phyloP scores from a whole-genome alignment of 2,329 filamentous ascomycete species.

The Fusarium sp. region DNA sequence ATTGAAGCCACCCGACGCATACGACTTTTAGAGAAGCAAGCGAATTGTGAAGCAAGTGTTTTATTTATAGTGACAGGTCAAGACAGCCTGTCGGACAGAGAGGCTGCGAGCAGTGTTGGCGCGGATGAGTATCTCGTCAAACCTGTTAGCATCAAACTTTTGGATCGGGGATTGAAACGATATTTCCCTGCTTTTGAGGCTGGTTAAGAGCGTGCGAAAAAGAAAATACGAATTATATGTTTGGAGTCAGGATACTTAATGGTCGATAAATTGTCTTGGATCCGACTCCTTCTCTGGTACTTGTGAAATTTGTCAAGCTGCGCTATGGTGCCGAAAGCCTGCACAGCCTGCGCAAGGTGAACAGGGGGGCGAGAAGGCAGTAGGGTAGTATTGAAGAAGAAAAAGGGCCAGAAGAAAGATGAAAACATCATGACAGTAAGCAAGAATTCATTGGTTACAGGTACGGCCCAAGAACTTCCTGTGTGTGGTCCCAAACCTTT shows the following conservation, averaged over 20 bases:
- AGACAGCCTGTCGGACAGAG: slow-evolving; percentile 38
- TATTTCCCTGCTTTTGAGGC: slow-evolving; percentile 33
- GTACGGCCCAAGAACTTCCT: slow-evolving; percentile 43
- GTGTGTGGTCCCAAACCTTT: slow-evolving; percentile 50
- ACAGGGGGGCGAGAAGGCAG: not conserved
- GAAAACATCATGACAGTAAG: not conserved
- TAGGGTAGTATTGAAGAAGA: not conserved
- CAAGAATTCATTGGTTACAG: not conserved
- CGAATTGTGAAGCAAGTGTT: slow-evolving; percentile 23
- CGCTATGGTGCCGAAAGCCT: not conserved
- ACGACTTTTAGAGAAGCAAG: slow-evolving; percentile 33
- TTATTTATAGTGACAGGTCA: slow-evolving; percentile 46
- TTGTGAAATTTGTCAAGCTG: not conserved
- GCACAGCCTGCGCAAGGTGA: not conserved
- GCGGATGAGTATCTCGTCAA: slow-evolving; percentile 44
- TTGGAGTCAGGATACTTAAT: not conserved
- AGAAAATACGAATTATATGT: not conserved
- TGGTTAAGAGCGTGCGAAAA: not conserved
- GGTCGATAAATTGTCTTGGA: not conserved
- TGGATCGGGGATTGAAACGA: slow-evolving; percentile 27
- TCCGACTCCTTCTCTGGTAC: no score
- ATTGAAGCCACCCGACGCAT: slow-evolving; percentile 44
- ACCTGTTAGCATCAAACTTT: slow-evolving; percentile 35
- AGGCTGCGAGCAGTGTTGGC: slow-evolving; percentile 29
- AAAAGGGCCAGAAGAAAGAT: not conserved